Base-by-base conservation (phyloP, 805 yeast genomes). In the Kregervanrija delftensis region DNA sequence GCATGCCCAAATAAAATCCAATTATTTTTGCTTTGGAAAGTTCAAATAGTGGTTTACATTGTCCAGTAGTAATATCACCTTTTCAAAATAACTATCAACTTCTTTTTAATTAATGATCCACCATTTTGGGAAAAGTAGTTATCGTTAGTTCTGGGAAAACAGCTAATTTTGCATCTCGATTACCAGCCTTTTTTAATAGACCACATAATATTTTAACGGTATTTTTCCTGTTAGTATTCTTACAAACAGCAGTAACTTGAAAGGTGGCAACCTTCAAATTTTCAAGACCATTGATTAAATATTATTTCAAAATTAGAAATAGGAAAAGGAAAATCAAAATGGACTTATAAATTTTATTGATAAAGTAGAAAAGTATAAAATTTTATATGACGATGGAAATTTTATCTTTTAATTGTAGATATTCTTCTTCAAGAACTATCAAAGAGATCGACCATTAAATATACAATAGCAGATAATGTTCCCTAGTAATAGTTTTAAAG, bases 111-210 rank as follows among this genome's bases (percentile, higher is more conserved):
- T 48, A 35, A 61, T 59, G 39, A 66, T 61, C 35, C 41, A 50
- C 65, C 66, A 63, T 44, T 68, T 54, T 40, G 71, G 68, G 48
- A 66, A 66, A 67, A 0, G 68, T 55, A 1, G 70, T 63, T 15
- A 67, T 51, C 5, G 63, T 54, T n/a, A 65, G 50, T 47, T 67
- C 71, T 35, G 71, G 70, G 49, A 63, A 67, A 8, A 62, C 65
- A 3, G 62, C 66, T 11, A 67, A 48, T 32, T 45, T 55, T 9
- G 63, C 68, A 37, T 66, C 68, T 35, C 55, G 45, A 13, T 50
- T 53, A 16, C 64, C 61, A 11, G 66, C 64, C 37, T 64, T 57
- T 31, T 59, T 46, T 22, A 67, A 47, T 12, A 67, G 47, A n/a
- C 44, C 46, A 30, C 53, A 44, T 39, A 67, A 46, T 46, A 71